Base-by-base conservation (phyloP, 345 rosid genomes). In the Gossypium bickii region DNA sequence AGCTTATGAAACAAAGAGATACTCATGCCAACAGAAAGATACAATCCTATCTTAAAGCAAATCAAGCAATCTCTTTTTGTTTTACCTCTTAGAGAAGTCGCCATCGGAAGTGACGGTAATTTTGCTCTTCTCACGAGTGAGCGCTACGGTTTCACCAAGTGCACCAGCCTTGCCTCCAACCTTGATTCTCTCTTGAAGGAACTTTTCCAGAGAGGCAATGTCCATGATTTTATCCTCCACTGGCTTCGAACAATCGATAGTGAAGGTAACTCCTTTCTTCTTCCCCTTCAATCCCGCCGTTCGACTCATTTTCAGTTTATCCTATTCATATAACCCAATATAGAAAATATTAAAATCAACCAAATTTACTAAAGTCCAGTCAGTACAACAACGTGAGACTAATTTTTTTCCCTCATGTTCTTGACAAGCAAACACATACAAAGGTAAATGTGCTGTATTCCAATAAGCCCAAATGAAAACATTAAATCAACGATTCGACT, bases 111-210 rank as follows among this genome's bases (percentile, higher is more conserved):
- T 86, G 74, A 92, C 87, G 8, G 79, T 86, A 61, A 88, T 86
- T 80, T 87, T 88, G 74, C 73, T 78, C 80, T 86, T 85, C n/a
- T 85, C 89, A 16, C 87, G 77, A 2, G 82, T 48, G 70, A 92
- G 79, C 1, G 88, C 64, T 56, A 90, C 79, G 15, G 86, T 38
- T 49, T 89, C 92, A 2, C 92, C 94, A 7, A 91, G 91, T 68
- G 89, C 88, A n/a, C 94, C 94, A 0, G 97, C 83, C 77, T 91
- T 92, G 74, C 94, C 97, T 7, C 89, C 90, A 64, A 90, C 93
- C 87, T 90, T 92, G 84, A 90, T 92, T n/a, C 93, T 77, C 73
- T 90, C 93, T 81, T 87, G 95, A 63, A 92, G 89, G 71, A 88
- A 90, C 82, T 90, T 90, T 68, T 92, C 93, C 7, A 92, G 83